Evolutionary conservation across 139 green algal species (phyloP).

Genomic region (Asterochloris erici): DNA sequence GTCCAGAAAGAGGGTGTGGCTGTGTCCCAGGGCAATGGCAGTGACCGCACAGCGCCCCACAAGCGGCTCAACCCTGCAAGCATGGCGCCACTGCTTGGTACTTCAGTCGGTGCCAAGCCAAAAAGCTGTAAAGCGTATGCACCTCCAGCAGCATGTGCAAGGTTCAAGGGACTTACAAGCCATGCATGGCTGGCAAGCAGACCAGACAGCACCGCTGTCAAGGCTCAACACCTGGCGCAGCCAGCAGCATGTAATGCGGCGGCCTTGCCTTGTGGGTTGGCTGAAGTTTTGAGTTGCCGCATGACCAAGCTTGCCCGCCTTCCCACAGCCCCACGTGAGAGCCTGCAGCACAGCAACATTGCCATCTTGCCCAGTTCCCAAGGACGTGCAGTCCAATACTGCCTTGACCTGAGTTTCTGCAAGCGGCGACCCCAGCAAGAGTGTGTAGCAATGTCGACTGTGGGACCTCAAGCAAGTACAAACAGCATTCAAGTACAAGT

Average conservation of each 20-base stretch:
- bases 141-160: background rate
- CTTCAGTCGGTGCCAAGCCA: background rate
- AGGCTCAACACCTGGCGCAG: background rate
- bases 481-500: too few relatives aligned
- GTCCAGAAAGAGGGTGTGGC: slow-evolving; percentile 67
- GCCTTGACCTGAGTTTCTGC: too few relatives aligned
- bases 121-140: background rate
- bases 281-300: slow-evolving; percentile 33
- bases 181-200: background rate
- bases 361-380: too few relatives aligned
- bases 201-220: background rate
- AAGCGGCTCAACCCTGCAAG: slow-evolving; percentile 47
- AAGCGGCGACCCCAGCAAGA: too few relatives aligned
- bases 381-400: too few relatives aligned
- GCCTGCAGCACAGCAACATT: slow-evolving; percentile 10
- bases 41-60: slow-evolving; percentile 43
- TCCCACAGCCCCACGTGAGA: slow-evolving; percentile 58
- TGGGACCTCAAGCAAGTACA: too few relatives aligned
- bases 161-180: background rate
- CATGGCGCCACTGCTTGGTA: background rate
- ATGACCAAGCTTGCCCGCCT: slow-evolving; percentile 60
- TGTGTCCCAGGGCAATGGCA: slow-evolving; percentile 43
- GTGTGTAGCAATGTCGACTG: too few relatives aligned
- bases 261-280: slow-evolving; percentile 22
- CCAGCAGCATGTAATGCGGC: background rate